Percentiles rank a stretch among this genome's conserved stretches.
Conservation (phyloP, 805 yeast genomes). For the Kodamaea leandrae region DNA sequence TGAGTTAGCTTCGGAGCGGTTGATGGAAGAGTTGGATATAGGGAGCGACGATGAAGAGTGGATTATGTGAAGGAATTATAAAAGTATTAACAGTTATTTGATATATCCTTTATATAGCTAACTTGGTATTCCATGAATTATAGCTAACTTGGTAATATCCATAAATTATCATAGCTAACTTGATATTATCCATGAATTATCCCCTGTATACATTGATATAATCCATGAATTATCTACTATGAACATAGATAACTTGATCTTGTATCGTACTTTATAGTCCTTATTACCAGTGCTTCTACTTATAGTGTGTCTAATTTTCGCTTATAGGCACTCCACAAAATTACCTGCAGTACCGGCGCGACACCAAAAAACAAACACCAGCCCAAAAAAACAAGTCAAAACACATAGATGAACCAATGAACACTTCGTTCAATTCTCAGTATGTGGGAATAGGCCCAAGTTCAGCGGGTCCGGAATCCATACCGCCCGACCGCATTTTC, state of each 20-base stretch:
- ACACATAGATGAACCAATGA: slow-evolving; percentile 7
- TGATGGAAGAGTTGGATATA: slow-evolving; percentile 31
- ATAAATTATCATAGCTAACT: too few species aligned
- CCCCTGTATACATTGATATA: too few species aligned
- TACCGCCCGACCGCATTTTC: slow-evolving; percentile 16
- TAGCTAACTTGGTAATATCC: too few species aligned
- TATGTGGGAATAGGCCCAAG: slow-evolving; percentile 6
- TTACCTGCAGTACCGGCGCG: neutral
- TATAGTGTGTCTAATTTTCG: neutral
- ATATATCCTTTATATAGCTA: neutral
- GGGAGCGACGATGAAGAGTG: slow-evolving; percentile 32
- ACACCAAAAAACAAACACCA: neutral
- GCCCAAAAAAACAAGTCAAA: slow-evolving; percentile 3
- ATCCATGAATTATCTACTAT: too few species aligned
- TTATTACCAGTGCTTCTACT: neutral
- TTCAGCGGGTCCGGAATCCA: slow-evolving; percentile 3
- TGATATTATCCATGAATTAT: too few species aligned
- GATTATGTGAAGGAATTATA: slow-evolving; percentile 8
- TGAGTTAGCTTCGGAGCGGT: slow-evolving; percentile 44
- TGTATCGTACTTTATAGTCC: neutral
- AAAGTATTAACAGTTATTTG: too few species aligned
- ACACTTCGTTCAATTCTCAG: slow-evolving; percentile 7
- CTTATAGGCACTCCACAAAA: neutral
- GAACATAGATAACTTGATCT: too few species aligned
- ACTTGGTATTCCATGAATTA: too few species aligned